A percentile compares a stretch with the other conserved stretches of the same genome.
These are phyloP conservation scores for Umbelopsis isabellina DNA, from an alignment of 192 early-diverging fungal genomes.

Conservation along the genomic window DNA sequence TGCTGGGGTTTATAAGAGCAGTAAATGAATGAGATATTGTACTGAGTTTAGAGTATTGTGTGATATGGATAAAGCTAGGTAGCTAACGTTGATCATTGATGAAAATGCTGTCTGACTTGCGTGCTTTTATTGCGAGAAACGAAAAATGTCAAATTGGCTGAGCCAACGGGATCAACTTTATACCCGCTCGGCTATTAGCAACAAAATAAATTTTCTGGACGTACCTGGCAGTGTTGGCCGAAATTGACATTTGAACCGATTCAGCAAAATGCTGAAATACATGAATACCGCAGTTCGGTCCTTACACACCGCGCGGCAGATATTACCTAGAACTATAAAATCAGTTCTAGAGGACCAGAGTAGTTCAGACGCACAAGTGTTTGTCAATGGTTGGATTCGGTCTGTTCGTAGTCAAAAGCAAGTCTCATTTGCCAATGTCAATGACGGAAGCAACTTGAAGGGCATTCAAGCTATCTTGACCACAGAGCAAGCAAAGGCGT, in stretches of 20 bases:
- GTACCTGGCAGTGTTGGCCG: no score
- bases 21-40: no score
- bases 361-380: slow-evolving; percentile 29
- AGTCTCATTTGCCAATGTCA: slow-evolving; percentile 74
- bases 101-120: no score
- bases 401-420: slow-evolving; percentile 82
- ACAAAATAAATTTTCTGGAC: no score
- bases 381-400: slow-evolving; percentile 79
- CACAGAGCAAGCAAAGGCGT: slow-evolving; percentile 58
- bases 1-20: no score
- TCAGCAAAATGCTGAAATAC: not conserved
- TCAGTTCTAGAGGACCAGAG: slow-evolving; percentile 7
- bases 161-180: no score
- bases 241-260: not conserved
- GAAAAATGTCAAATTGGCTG: no score
- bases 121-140: no score
- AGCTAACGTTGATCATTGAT: no score
- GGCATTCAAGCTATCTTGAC: slow-evolving; percentile 73
- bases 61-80: no score
- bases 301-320: slow-evolving; percentile 16
- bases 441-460: slow-evolving; percentile 72
- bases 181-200: no score
- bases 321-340: slow-evolving; percentile 25
- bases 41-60: no score
- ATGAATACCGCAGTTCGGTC: slow-evolving; percentile 11